phyloP scores from a whole-genome alignment of 371 early-diverging fungal species.

The Polyrhizophydium stewartii region DNA sequence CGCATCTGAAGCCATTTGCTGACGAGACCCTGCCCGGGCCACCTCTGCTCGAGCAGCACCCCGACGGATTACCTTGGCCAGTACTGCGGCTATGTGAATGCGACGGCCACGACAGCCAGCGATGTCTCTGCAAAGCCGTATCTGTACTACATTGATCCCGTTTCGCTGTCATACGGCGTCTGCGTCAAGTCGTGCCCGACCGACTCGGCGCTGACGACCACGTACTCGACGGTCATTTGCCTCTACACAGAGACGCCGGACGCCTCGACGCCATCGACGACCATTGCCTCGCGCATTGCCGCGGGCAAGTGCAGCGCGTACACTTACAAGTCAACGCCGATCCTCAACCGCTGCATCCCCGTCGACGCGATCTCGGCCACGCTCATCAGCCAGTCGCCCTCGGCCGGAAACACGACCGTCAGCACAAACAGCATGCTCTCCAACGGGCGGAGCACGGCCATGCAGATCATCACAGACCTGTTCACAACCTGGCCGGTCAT shows the following conservation, averaged over 20 bases:
- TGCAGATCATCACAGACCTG: slow-evolving; percentile 11
- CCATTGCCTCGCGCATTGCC: background rate
- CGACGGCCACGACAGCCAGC: slow-evolving; percentile 4
- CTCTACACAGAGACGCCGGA: slow-evolving; percentile 16
- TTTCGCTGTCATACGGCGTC: slow-evolving; percentile 11
- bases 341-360: slow-evolving; percentile 17
- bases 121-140: slow-evolving; percentile 20
- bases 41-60: slow-evolving; percentile 3
- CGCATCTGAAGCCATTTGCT: too few relatives aligned
- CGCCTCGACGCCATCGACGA: background rate
- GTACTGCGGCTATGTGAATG: slow-evolving; percentile 23
- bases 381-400: background rate
- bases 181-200: slow-evolving; percentile 33
- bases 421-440: slow-evolving; percentile 1
- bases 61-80: slow-evolving; percentile 24
- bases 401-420: slow-evolving; percentile 10
- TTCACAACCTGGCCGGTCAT: slow-evolving; percentile 13
- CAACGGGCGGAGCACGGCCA: slow-evolving; percentile 3
- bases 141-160: slow-evolving; percentile 30
- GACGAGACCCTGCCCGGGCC: too few relatives aligned
- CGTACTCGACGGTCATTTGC: slow-evolving; percentile 16
- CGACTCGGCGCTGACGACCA: slow-evolving; percentile 10
- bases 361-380: background rate
- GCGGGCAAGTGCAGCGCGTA: slow-evolving; percentile 9
- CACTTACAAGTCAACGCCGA: slow-evolving; percentile 7